phyloP scores from a whole-genome alignment of 2,329 filamentous ascomycete genomes.

The Cercospora sp. region DNA sequence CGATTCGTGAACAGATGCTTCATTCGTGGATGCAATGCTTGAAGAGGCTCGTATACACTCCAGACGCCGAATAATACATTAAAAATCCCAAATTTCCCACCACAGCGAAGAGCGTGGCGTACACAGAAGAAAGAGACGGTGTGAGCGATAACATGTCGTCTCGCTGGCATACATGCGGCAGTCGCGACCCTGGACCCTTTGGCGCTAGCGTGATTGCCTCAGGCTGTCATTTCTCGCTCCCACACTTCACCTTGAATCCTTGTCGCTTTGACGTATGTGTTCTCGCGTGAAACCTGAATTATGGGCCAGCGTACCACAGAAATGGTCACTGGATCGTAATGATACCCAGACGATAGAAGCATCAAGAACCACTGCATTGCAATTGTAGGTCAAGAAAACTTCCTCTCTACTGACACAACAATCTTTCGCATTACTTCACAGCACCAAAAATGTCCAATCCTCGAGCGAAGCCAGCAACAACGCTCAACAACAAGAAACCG shows the following conservation, averaged over 20 bases:
- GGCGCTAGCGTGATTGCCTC: constrained; percentile 1
- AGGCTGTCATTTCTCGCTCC: background rate
- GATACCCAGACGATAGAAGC: background rate
- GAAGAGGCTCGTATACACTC: background rate
- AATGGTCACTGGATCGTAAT: constrained; percentile 13
- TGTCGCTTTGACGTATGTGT: constrained; percentile 9
- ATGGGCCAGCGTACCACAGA: constrained; percentile 11
- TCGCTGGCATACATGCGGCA: background rate
- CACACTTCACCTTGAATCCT: constrained; percentile 9
- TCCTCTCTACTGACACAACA: background rate
- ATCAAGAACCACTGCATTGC: constrained; percentile 7
- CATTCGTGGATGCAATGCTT: background rate
- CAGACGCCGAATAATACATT: constrained; percentile 10
- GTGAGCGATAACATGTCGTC: background rate
- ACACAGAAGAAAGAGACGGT: background rate
- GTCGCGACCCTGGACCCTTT: constrained; percentile 2
- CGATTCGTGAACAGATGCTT: background rate
- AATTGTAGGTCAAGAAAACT: background rate
- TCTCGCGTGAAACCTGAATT: constrained; percentile 8
- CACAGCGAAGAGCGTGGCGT: constrained; percentile 1
- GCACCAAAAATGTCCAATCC: constrained; percentile 18
- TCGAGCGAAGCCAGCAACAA: constrained; percentile 18
- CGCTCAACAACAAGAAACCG: constrained; percentile 10
- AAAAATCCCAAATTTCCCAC: background rate
- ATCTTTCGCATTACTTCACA: background rate